Base-by-base conservation (phyloP, 805 yeast species). In the Kazachstania viticola region DNA sequence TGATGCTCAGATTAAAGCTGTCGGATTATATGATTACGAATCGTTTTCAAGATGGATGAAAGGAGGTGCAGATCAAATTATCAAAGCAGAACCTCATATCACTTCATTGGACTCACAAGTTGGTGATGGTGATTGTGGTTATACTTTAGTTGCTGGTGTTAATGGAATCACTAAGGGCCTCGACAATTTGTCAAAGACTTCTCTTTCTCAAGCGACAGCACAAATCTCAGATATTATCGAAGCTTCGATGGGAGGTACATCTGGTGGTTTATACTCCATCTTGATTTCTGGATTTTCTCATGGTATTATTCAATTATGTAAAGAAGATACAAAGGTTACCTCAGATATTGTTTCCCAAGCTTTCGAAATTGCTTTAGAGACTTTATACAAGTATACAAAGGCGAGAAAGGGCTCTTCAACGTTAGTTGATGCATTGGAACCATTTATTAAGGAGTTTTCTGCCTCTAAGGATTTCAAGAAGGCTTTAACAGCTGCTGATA, bases 61-160 rank as follows among this genome's bases (percentile, higher is more conserved):
- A 25, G 44, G 67, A 2, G 74, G 71, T 25, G 76, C 81, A 34
- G 60, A 70, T 32, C 51, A 55, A 6, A 58, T 76, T 5, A 60
- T 78, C 27, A 61, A 66, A 17, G 69, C 69, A n/a, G 96, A 87
- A 55, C 91, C 94, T 2, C 70, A 73, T 45, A 79, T 87, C 48
- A 87, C 96, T 1, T 68, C 73, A 34, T 75, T 80, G 43, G 97
- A 87, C 48, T 79, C 93, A 2, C 66, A 75, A 42, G 95, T 88
- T 1, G 97, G 97, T 36, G 97, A 87, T 54, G 97, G 97, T 45
- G 97, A 87, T 53, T 87, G 96, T 59, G 97, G 97, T 25, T 91
- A 83, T 46, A 87, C 96, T 1, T 61, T 87, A 38, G 82, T 75
- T 11, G 68, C 73, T 16, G 97, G 96, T 25, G 91, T 85, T 18